A percentile compares a stretch with the other conserved stretches of the same genome.
phyloP scores from a whole-genome alignment of 306 rosid species.

The Boehmeria nivea region DNA sequence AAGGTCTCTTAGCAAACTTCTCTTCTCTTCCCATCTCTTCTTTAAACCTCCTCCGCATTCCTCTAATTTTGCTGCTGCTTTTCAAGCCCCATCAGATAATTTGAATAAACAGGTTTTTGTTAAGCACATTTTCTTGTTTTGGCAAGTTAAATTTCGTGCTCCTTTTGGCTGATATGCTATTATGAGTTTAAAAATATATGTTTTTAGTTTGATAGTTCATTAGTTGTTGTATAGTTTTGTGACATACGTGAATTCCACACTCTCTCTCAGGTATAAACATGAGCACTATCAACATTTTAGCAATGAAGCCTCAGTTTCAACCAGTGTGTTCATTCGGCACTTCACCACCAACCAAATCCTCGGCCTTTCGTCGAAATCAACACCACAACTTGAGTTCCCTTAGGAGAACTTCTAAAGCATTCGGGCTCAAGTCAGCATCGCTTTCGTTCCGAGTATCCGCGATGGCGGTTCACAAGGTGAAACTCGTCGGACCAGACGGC shows the following conservation, averaged over 20 bases:
- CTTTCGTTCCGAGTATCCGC: constrained; percentile 42
- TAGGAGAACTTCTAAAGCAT: constrained; percentile 37
- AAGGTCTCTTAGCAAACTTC: too few relatives aligned
- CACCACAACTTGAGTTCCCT: constrained; percentile 20
- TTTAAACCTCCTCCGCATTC: too few relatives aligned
- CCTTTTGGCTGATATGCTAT: too few relatives aligned
- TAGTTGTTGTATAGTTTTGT: too few relatives aligned
- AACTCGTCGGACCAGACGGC: constrained; percentile 58
- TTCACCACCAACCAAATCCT: constrained; percentile 17
- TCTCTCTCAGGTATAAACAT: constrained; percentile 14
- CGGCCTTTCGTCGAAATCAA: constrained; percentile 24
- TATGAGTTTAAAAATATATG: too few relatives aligned
- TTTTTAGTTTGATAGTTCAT: neutral
- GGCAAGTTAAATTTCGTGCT: too few relatives aligned
- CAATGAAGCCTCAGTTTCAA: constrained; percentile 29
- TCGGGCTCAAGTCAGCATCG: constrained; percentile 46
- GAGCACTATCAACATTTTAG: constrained; percentile 32
- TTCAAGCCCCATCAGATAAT: too few relatives aligned
- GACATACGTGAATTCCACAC: too few relatives aligned
- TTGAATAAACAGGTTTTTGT: too few relatives aligned
- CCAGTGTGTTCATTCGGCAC: constrained; percentile 23
- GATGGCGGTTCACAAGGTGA: constrained; percentile 54
- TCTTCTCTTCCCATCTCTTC: too few relatives aligned
- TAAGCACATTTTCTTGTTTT: too few relatives aligned
- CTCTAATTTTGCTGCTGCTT: too few relatives aligned